Base-by-base conservation (phyloP, 352 stramenopile genomes). In the Phytopythium sindhum region DNA sequence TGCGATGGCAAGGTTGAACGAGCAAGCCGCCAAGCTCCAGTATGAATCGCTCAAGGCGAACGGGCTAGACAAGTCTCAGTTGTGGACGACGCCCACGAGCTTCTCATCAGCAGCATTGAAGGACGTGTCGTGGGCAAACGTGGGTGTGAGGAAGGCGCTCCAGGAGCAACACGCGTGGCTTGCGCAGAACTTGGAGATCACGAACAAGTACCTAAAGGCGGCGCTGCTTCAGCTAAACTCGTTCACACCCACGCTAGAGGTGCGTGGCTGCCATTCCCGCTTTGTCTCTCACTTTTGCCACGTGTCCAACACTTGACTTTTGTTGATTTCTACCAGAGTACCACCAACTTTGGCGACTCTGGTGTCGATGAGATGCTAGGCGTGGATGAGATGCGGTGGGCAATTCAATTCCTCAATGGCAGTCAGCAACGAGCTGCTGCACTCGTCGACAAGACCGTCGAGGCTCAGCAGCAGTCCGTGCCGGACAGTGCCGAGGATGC, bases 81-180 rank as follows among this genome's bases (percentile, higher is more conserved):
- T 45, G 23, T 73, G 61, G 64, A 69, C 61, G 10, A 69, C 72
- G 23, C 67, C 60, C 3, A 70, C 72, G 10, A 44, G 65, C 28
- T 75, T 67, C 42, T 78, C 64, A 4, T 67, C 71, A 23, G 60
- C 66, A 62, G 48, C 60, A 10, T 28, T 77, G 3, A 77, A 73
- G 47, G 60, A 77, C 23, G 51, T 67, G 7, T 62, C 48, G 33
- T 74, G 65, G 64, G 19, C 57, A 19, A 67, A 62, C 23, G 53
- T 62, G 3, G 58, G 51, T 26, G 77, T 78, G 37, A 73, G 67
- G 45, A 59, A 52, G n/a, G 44, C 78, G 28, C 66, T 89, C 31
- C 78, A 86, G 57, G 74, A 77, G 12, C 82, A 91, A 44, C 84
- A 87, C 56, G 72, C 78, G 11, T 93, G 86, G 86, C 68, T 95